Conservation (phyloP, 305 asterid species). For the Fraxinus sp. region DNA sequence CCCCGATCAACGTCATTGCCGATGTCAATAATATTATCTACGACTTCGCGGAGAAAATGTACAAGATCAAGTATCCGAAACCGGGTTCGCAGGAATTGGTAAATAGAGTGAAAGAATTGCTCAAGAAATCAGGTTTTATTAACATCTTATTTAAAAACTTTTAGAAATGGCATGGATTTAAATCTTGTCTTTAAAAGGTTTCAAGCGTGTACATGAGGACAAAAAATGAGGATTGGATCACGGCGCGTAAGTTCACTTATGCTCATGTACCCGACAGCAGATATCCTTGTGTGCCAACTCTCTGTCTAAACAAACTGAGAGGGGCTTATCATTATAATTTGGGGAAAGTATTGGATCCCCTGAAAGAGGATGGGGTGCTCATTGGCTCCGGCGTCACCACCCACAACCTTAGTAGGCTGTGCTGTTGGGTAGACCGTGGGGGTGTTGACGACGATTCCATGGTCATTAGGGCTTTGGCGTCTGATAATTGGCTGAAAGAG, state of each 20-base stretch:
- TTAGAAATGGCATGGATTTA: background rate
- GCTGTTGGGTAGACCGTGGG: conserved; percentile 12
- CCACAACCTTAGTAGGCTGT: conserved; percentile 51
- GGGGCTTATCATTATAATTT: conserved; percentile 62
- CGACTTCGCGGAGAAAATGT: conserved; percentile 69
- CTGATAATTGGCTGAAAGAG: conserved; percentile 60
- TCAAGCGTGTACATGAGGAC: conserved; percentile 48
- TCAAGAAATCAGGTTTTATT: conserved; percentile 38
- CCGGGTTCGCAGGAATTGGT: conserved; percentile 74
- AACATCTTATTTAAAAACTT: background rate
- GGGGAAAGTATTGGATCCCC: conserved; percentile 59
- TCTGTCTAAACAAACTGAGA: conserved; percentile 63
- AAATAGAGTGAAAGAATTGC: conserved; percentile 40
- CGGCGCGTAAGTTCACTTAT: conserved; percentile 88
- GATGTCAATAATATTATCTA: conserved; percentile 57
- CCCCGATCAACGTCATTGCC: conserved; percentile 57
- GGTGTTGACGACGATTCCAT: conserved; percentile 30
- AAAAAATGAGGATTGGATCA: conserved; percentile 75
- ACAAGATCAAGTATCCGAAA: conserved; percentile 67
- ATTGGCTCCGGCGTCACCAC: conserved; percentile 79
- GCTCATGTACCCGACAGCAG: conserved; percentile 80
- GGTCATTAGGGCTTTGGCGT: conserved; percentile 56
- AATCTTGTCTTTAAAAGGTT: conserved; percentile 30
- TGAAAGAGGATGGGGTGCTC: conserved; percentile 69
- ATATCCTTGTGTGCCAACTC: conserved; percentile 75